Conservation (phyloP, 192 early-diverging fungal species). For the Allomyces javanicus region DNA sequence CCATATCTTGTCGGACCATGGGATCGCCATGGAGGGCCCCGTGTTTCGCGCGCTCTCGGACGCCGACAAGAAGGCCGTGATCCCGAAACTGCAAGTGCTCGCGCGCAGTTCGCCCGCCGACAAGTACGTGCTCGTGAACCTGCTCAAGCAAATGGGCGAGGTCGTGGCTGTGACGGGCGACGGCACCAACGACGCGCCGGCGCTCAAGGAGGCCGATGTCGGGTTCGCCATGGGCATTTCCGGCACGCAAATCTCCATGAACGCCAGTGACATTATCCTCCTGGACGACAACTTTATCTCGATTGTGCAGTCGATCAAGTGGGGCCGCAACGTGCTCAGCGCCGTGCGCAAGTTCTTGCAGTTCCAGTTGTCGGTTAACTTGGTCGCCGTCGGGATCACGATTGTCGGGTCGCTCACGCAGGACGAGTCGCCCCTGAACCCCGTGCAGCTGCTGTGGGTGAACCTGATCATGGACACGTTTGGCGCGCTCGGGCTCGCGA, state of each 20-base stretch:
- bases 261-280: constrained; percentile 37
- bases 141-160: constrained; percentile 30
- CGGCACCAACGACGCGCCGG: constrained; percentile 39
- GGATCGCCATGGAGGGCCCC: constrained; percentile 35
- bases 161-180: constrained; percentile 43
- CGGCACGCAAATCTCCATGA: constrained; percentile 39
- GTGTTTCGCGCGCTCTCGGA: constrained; percentile 26
- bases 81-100: constrained; percentile 30
- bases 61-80: constrained; percentile 24
- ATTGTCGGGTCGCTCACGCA: constrained; percentile 27
- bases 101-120: constrained; percentile 28
- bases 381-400: constrained; percentile 30
- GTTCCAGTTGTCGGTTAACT: constrained; percentile 38
- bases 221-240: constrained; percentile 43
- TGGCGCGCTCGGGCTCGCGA: constrained; percentile 16
- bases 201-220: constrained; percentile 36
- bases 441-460: constrained; percentile 40
- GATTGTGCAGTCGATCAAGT: constrained; percentile 28
- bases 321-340: constrained; percentile 39
- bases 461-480: constrained; percentile 32
- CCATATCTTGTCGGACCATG: constrained; percentile 27
- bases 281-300: constrained; percentile 42
- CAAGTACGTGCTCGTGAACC: constrained; percentile 28
- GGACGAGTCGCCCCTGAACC: constrained; percentile 25
- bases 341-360: constrained; percentile 39